A percentile compares a stretch with the other conserved stretches of the same genome.
phyloP scores from a whole-genome alignment of 1,284 basidiomycete genomes.

The Chalciporus piperatoides region DNA sequence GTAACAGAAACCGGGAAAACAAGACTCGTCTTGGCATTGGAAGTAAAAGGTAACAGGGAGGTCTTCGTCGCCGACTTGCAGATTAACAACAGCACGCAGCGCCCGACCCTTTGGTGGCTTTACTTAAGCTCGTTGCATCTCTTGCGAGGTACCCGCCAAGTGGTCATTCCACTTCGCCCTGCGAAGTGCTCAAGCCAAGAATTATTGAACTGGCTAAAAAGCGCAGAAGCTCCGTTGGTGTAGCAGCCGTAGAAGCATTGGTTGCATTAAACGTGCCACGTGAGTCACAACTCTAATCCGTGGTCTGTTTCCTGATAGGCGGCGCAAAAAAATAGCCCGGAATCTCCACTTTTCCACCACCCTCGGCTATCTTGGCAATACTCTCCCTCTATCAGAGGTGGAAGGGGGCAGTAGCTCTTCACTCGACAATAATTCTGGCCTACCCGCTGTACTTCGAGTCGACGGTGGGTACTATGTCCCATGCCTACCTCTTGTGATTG shows the following conservation, averaged over 20 bases:
- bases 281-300: background rate
- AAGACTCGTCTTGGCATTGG: constrained; percentile 1
- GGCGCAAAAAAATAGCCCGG: background rate
- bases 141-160: background rate
- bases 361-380: constrained; percentile 4
- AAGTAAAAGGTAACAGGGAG: constrained; percentile 1
- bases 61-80: background rate
- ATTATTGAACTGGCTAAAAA: constrained; percentile 1
- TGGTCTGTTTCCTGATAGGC: background rate
- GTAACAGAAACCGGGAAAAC: background rate
- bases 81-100: constrained; percentile 1
- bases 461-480: background rate
- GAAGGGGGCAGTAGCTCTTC: background rate
- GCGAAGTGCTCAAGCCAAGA: background rate
- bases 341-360: constrained; percentile 4
- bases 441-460: background rate
- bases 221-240: background rate
- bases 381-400: constrained; percentile 11
- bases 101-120: constrained; percentile 1
- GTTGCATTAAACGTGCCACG: background rate
- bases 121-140: constrained; percentile 6
- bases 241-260: constrained; percentile 5
- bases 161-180: background rate
- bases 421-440: too few relatives aligned
- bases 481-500: background rate